Evolutionary conservation across 768 basidiomycete species (phyloP).

Genomic region (Panus rudis): DNA sequence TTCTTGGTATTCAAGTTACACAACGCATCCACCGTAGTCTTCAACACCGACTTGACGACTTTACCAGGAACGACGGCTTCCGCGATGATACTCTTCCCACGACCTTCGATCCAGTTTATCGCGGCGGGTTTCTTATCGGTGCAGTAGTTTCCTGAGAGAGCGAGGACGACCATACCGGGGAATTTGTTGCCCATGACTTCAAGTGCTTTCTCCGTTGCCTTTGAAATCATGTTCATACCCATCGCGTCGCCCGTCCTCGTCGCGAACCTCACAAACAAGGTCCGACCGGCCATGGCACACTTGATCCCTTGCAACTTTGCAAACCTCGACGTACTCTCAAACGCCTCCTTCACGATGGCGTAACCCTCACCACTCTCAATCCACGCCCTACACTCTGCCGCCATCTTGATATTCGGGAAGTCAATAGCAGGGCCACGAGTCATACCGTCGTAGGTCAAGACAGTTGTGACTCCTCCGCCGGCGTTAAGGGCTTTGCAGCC

Average conservation of each 20-base stretch:
- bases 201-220: constrained; percentile 94
- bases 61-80: constrained; percentile 90
- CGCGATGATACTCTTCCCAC: constrained; percentile 96
- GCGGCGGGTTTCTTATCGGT: constrained; percentile 99
- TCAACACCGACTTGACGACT: constrained; percentile 83
- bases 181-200: constrained; percentile 71
- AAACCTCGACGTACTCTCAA: constrained; percentile 93
- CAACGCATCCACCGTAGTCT: constrained; percentile 87
- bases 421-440: constrained; percentile 97
- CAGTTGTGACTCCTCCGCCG: constrained; percentile 92
- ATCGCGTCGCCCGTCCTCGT: constrained; percentile 97
- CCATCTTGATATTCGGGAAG: constrained; percentile 75
- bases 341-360: constrained; percentile 67
- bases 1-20: constrained; percentile 94
- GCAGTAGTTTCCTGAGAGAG: constrained; percentile 96
- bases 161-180: constrained; percentile 87
- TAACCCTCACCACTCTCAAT: constrained; percentile 80
- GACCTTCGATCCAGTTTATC: constrained; percentile 99
- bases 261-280: constrained; percentile 88
- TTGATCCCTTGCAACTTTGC: constrained; percentile 82
- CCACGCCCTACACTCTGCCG: constrained; percentile 84
- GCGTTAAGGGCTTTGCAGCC: constrained; percentile 98
- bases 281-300: constrained; percentile 87
- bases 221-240: constrained; percentile 99
- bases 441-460: constrained; percentile 90